Conservation (phyloP, 345 rosid genomes). For the Eucalyptus polyanthemos region DNA sequence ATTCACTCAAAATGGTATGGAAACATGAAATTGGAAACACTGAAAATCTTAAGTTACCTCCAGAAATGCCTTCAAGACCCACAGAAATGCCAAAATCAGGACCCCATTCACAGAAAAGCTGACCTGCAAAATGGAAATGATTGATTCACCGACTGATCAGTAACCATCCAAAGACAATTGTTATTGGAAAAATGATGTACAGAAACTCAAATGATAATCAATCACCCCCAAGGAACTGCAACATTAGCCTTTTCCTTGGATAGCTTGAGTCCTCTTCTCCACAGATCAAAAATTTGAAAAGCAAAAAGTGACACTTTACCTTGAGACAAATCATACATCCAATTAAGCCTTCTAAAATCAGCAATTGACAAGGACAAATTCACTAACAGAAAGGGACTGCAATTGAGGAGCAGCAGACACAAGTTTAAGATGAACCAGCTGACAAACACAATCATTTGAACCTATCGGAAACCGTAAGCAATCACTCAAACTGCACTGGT, state of each 20-base stretch:
- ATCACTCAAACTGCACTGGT: neutral
- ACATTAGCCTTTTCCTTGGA: neutral
- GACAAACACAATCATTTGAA: neutral
- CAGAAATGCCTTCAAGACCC: conserved; percentile 89
- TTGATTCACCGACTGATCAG: neutral
- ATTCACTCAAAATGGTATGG: neutral
- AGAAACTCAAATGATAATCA: neutral
- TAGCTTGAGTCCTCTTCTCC: neutral
- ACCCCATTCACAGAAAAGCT: conserved; percentile 84
- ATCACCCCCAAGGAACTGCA: neutral
- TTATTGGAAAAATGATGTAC: too few relatives aligned
- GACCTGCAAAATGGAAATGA: conserved; percentile 26
- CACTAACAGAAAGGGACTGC: neutral
- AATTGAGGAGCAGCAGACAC: neutral
- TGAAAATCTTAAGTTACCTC: conserved; percentile 35
- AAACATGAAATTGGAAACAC: neutral
- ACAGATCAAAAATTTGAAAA: neutral
- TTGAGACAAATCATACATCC: neutral
- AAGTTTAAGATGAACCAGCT: neutral
- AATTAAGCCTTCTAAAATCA: neutral
- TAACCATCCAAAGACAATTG: neutral
- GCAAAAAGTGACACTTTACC: neutral
- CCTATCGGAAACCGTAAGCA: fast-evolving
- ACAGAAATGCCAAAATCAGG: conserved; percentile 64
- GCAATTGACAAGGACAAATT: neutral